These are phyloP conservation scores for Entonaema liquescens DNA, from an alignment of 495 filamentous ascomycete genomes.

Conservation along the genomic window DNA sequence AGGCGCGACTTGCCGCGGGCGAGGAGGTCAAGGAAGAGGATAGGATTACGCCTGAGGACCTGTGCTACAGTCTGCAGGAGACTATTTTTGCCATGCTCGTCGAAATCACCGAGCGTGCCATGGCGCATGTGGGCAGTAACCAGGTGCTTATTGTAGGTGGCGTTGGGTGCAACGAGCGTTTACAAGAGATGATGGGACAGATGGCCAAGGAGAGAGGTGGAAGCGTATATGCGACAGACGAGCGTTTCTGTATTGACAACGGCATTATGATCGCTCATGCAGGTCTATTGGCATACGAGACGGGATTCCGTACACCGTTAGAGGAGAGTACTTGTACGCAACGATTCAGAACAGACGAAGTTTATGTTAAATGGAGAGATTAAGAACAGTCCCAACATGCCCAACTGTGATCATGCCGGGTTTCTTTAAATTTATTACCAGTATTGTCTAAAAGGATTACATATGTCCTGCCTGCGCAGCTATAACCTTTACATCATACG, in stretches of 20 bases:
- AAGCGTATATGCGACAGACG: constrained; percentile 92
- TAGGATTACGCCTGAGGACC: constrained; percentile 76
- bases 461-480: constrained; percentile 14
- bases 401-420: not conserved
- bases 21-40: constrained; percentile 45
- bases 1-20: constrained; percentile 49
- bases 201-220: constrained; percentile 95
- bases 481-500: constrained; percentile 21
- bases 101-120: constrained; percentile 97
- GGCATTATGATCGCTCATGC: constrained; percentile 99
- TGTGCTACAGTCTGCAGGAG: constrained; percentile 95
- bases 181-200: constrained; percentile 97
- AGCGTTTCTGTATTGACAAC: constrained; percentile 98
- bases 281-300: constrained; percentile 82
- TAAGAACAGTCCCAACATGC: constrained; percentile 52
- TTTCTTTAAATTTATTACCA: constrained; percentile 16
- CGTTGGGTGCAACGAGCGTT: constrained; percentile 95
- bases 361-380: constrained; percentile 89
- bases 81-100: constrained; percentile 96
- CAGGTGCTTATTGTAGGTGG: constrained; percentile 96
- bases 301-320: constrained; percentile 76
- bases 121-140: constrained; percentile 92
- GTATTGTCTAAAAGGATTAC: constrained; percentile 16
- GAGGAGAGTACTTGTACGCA: constrained; percentile 92
- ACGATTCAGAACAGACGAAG: constrained; percentile 93